These are phyloP conservation scores for Phylloboletellus chloephorus DNA, from an alignment of 1,284 basidiomycete genomes.

Conservation along the genomic window DNA sequence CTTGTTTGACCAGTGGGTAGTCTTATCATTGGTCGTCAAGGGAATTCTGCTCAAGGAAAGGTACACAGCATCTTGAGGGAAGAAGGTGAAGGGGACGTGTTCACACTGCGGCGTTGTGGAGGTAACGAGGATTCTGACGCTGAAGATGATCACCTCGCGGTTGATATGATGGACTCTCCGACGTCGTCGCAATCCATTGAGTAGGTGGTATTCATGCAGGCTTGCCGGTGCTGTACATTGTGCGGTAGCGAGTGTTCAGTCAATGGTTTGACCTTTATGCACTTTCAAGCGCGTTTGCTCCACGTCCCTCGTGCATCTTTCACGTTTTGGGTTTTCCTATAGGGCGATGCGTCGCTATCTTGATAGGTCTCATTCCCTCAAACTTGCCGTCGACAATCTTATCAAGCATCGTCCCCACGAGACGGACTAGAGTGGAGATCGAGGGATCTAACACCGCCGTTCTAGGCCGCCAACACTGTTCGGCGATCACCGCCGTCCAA, in stretches of 20 bases:
- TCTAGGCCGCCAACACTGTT: slow-evolving; percentile 44
- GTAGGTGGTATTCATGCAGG: slow-evolving; percentile 9
- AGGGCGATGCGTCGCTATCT: slow-evolving; percentile 10
- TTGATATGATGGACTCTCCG: slow-evolving; percentile 26
- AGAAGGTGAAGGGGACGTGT: slow-evolving; percentile 49
- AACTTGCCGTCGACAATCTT: not conserved
- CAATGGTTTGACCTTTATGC: slow-evolving; percentile 8
- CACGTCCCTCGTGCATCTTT: slow-evolving; percentile 1
- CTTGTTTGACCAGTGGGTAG: slow-evolving; percentile 48
- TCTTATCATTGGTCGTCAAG: slow-evolving; percentile 9
- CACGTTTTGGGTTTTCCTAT: not conserved
- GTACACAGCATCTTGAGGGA: slow-evolving; percentile 40
- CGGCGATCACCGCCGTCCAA: not conserved
- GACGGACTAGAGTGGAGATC: slow-evolving; percentile 46
- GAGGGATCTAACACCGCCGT: slow-evolving; percentile 59
- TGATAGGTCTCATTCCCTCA: slow-evolving; percentile 3
- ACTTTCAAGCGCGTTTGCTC: slow-evolving; percentile 7
- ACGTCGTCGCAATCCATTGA: slow-evolving; percentile 9
- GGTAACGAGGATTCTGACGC: slow-evolving; percentile 24
- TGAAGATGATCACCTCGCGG: slow-evolving; percentile 22
- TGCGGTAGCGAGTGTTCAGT: slow-evolving; percentile 7
- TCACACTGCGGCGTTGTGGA: slow-evolving; percentile 35
- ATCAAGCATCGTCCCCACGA: slow-evolving; percentile 28
- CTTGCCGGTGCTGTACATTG: slow-evolving; percentile 10
- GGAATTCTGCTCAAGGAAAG: slow-evolving; percentile 7